A percentile compares a stretch with the other conserved stretches of the same genome.
Evolutionary conservation across 257 asterid species (phyloP).

Genomic region (Primulina huaijiensis): DNA sequence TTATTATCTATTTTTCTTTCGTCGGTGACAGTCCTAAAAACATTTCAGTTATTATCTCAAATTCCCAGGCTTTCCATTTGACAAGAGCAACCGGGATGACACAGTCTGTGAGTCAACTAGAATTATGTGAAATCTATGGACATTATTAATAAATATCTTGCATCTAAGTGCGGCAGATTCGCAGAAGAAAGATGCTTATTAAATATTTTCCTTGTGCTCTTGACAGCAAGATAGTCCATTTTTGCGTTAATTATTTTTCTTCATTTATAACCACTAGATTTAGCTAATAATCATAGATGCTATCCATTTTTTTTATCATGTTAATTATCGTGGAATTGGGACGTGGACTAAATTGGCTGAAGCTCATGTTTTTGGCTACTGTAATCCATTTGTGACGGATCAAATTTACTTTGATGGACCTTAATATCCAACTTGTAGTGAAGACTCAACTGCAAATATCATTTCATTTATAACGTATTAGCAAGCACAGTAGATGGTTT

Average conservation of each 20-base stretch:
- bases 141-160: no score
- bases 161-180: background rate
- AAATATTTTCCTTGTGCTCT: background rate
- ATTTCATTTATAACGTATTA: constrained; percentile 22
- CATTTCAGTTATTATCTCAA: background rate
- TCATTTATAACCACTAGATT: background rate
- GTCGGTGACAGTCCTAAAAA: background rate
- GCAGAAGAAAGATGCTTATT: no score
- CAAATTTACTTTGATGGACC: constrained; percentile 16
- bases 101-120: background rate
- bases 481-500: constrained; percentile 34
- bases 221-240: background rate
- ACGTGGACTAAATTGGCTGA: background rate
- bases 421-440: constrained; percentile 12
- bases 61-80: background rate
- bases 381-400: background rate
- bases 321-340: background rate
- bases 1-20: background rate
- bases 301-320: background rate
- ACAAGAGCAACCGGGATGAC: background rate
- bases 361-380: constrained; percentile 2
- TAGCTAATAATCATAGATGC: background rate
- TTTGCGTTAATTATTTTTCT: background rate
- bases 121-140: background rate
- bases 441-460: constrained; percentile 18